phyloP scores from a whole-genome alignment of 495 filamentous ascomycete species.

The Hypoxylon fuscum region DNA sequence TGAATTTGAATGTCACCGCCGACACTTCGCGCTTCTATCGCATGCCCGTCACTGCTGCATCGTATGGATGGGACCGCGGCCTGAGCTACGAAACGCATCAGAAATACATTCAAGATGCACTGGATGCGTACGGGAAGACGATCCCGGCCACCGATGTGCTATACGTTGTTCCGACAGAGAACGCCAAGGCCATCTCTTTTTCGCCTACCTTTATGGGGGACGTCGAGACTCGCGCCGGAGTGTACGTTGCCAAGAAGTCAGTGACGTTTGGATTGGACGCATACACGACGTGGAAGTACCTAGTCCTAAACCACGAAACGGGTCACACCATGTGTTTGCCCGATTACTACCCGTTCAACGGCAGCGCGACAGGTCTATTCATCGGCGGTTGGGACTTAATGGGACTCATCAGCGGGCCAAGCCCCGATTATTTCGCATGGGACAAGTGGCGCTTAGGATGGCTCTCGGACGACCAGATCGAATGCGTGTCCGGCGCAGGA shows the following conservation, averaged over 20 bases:
- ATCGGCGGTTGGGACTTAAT: conserved; percentile 50
- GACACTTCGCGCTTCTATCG: conserved; percentile 46
- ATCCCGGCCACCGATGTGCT: conserved; percentile 40
- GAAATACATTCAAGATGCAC: conserved; percentile 44
- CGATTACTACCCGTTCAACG: conserved; percentile 43
- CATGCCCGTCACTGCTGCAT: conserved; percentile 35
- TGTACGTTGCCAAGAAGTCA: conserved; percentile 37
- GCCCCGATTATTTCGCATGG: conserved; percentile 49
- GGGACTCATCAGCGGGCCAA: conserved; percentile 46
- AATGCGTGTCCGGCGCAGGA: conserved; percentile 31
- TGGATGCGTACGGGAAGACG: conserved; percentile 34
- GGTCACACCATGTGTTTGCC: conserved; percentile 48
- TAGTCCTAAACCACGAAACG: conserved; percentile 46
- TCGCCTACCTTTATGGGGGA: conserved; percentile 43
- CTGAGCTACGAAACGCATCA: conserved; percentile 36
- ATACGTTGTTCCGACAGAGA: conserved; percentile 43
- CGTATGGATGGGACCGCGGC: conserved; percentile 42
- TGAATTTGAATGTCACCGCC: conserved; percentile 37
- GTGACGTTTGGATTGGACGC: conserved; percentile 44
- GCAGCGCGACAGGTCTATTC: conserved; percentile 37
- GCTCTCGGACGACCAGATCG: conserved; percentile 41
- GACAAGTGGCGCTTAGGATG: conserved; percentile 48
- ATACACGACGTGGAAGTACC: conserved; percentile 39
- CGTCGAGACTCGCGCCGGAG: conserved; percentile 38
- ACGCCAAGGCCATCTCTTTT: conserved; percentile 38